phyloP scores from a whole-genome alignment of 441 rosid genomes.

The Corymbia citriodora region DNA sequence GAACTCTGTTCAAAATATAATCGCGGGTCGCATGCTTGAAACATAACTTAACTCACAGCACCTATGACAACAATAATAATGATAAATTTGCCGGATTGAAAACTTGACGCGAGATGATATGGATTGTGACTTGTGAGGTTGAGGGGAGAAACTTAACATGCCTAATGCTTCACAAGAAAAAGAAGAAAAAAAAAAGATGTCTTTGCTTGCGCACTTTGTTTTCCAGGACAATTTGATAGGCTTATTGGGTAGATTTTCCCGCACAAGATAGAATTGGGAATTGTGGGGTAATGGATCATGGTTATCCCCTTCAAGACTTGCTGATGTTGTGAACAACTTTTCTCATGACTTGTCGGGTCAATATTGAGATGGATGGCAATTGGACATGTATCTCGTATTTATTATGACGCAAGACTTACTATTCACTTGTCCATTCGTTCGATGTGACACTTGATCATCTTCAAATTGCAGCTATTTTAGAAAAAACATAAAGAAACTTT shows the following conservation, averaged over 20 bases:
- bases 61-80: neutral
- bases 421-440: rapidly evolving
- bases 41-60: too few species aligned
- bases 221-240: neutral
- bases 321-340: neutral
- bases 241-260: neutral
- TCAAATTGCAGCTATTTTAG: rapidly evolving
- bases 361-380: neutral
- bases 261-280: neutral
- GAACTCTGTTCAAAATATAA: neutral
- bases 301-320: neutral
- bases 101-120: too few species aligned
- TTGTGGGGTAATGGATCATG: neutral
- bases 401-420: neutral
- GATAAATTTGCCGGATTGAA: rapidly evolving
- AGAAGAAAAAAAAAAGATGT: neutral
- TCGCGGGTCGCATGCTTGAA: neutral
- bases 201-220: neutral
- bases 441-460: neutral
- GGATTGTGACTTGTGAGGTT: neutral
- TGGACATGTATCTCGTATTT: neutral
- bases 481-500: too few species aligned
- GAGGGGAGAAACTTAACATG: neutral
- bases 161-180: neutral
- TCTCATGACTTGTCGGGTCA: neutral